Percentiles rank a stretch among this genome's conserved stretches.
Evolutionary conservation across 768 basidiomycete species (phyloP).

Genomic region (Lactarius trivialis): DNA sequence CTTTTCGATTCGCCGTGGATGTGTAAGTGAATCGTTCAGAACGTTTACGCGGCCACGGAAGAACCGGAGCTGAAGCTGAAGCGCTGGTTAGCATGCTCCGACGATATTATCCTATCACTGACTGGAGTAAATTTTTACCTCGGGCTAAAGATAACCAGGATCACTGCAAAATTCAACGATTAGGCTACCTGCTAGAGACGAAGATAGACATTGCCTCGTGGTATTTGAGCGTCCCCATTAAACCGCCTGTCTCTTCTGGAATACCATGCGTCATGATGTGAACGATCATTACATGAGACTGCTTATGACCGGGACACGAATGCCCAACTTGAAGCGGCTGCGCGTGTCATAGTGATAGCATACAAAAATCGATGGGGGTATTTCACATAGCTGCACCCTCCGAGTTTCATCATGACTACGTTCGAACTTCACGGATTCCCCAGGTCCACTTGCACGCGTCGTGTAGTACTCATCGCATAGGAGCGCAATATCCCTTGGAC

Average conservation of each 20-base stretch:
- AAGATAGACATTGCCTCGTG: too few species aligned
- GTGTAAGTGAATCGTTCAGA: not conserved
- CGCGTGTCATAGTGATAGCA: too few species aligned
- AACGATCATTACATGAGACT: not conserved
- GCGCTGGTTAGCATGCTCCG: not conserved
- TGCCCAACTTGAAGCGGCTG: too few species aligned
- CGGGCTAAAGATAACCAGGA: too few species aligned
- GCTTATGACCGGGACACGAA: not conserved
- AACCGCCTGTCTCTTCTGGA: too few species aligned
- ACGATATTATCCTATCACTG: too few species aligned
- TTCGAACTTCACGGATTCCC: conserved; percentile 1
- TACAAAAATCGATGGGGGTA: too few species aligned
- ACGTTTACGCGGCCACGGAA: not conserved
- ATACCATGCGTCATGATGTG: not conserved
- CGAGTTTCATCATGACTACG: not conserved
- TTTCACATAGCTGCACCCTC: too few species aligned
- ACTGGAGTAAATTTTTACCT: too few species aligned
- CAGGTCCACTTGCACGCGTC: not conserved
- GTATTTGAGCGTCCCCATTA: not conserved
- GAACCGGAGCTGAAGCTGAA: too few species aligned
- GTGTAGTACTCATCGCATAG: conserved; percentile 6
- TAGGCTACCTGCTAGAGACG: too few species aligned
- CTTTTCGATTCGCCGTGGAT: not conserved
- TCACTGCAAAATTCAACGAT: too few species aligned
- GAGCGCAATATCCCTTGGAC: conserved; percentile 9